A percentile compares a stretch with the other conserved stretches of the same genome.
phyloP scores from a whole-genome alignment of 2,329 filamentous ascomycete genomes.

The Phaeosphaeriaceae sp. region DNA sequence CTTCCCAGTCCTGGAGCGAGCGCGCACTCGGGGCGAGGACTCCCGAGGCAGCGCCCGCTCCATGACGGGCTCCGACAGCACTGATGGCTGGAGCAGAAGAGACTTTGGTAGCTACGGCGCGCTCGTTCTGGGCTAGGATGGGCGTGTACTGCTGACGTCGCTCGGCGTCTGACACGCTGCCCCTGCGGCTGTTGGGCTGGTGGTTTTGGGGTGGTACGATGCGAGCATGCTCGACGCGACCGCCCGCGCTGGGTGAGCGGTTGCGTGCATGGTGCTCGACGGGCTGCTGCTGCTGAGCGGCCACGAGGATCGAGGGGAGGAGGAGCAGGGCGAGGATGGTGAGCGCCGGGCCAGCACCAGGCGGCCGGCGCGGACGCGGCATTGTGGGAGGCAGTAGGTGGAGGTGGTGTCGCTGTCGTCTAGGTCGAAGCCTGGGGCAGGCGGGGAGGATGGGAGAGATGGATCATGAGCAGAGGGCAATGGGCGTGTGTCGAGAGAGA shows the following conservation, averaged over 20 bases:
- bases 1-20: conserved; percentile 98
- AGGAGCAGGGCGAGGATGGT: conserved; percentile 45
- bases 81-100: conserved; percentile 79
- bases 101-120: conserved; percentile 89
- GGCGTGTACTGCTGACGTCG: conserved; percentile 35
- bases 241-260: conserved; percentile 35
- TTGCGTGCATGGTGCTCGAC: conserved; percentile 31
- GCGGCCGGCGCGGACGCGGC: conserved; percentile 50
- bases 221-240: conserved; percentile 27
- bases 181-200: conserved; percentile 13
- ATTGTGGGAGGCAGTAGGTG: conserved; percentile 34
- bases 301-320: conserved; percentile 44
- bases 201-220: conserved; percentile 21
- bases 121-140: conserved; percentile 68
- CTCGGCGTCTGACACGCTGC: conserved; percentile 23
- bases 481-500: conserved; percentile 17
- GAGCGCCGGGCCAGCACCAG: conserved; percentile 47
- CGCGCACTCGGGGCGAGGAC: conserved; percentile 76
- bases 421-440: conserved; percentile 37
- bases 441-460: conserved; percentile 37
- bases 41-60: conserved; percentile 57
- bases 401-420: conserved; percentile 21
- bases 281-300: conserved; percentile 53
- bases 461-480: conserved; percentile 38
- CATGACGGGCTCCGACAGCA: conserved; percentile 94